These are phyloP conservation scores for Arthromyces matolae DNA, from an alignment of 768 basidiomycete species.

Conservation along the genomic window DNA sequence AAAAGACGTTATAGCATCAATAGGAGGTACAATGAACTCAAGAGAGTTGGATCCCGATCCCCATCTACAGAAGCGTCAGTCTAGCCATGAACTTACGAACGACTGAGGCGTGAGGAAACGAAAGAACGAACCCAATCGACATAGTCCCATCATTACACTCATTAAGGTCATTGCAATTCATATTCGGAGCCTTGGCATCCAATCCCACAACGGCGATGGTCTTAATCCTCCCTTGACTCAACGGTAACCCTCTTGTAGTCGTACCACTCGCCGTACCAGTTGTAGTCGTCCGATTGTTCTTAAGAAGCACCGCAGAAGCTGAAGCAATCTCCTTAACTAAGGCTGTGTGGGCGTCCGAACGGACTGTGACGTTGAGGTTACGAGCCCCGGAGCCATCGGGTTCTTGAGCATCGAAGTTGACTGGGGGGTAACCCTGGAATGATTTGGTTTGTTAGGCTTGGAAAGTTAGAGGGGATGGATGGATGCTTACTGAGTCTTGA, in stretches of 20 bases:
- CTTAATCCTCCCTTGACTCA: slow-evolving; percentile 45
- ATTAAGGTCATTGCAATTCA: slow-evolving; percentile 44
- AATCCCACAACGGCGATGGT: slow-evolving; percentile 58
- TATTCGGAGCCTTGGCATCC: slow-evolving; percentile 51
- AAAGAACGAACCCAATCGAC: slow-evolving; percentile 48
- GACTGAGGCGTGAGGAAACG: slow-evolving; percentile 20
- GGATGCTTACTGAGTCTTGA: slow-evolving; percentile 39
- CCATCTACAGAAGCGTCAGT: too few relatives aligned
- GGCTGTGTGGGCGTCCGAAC: slow-evolving; percentile 41
- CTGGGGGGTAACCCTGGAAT: slow-evolving; percentile 38
- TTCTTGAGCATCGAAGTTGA: slow-evolving; percentile 45
- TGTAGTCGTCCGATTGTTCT: slow-evolving; percentile 49
- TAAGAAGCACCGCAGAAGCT: slow-evolving; percentile 64
- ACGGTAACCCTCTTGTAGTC: slow-evolving; percentile 39
- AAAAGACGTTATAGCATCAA: slow-evolving; percentile 41
- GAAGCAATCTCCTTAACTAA: slow-evolving; percentile 62
- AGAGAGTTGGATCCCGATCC: slow-evolving; percentile 49
- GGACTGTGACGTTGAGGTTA: slow-evolving; percentile 42
- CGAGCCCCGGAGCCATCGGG: slow-evolving; percentile 41
- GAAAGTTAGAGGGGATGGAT: neutral
- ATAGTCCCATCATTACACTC: slow-evolving; percentile 58
- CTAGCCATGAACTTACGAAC: too few relatives aligned
- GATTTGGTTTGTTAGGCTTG: neutral
- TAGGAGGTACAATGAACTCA: slow-evolving; percentile 42
- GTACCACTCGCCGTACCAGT: slow-evolving; percentile 30